Percentiles rank a stretch among this genome's conserved stretches.
Evolutionary conservation across 768 basidiomycete genomes (phyloP).

Genomic region (Kwoniella sp.): DNA sequence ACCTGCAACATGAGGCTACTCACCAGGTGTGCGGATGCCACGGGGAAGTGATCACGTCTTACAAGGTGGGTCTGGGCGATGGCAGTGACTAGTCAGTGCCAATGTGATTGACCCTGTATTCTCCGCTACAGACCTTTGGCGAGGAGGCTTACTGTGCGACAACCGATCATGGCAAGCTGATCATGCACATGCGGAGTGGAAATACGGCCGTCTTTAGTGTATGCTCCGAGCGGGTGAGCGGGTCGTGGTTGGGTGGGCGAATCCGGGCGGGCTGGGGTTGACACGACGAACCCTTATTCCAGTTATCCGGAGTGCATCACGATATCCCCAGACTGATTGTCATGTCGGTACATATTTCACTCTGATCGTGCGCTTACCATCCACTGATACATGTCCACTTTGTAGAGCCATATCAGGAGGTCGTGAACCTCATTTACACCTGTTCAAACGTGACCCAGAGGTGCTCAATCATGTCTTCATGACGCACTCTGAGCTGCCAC

Average conservation of each 20-base stretch:
- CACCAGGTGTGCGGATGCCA: constrained; percentile 22
- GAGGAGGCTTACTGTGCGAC: constrained; percentile 25
- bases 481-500: constrained; percentile 22
- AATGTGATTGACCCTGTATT: not conserved
- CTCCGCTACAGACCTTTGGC: constrained; percentile 3
- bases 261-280: no score
- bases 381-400: not conserved
- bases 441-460: constrained; percentile 26
- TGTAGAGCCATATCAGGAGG: constrained; percentile 28
- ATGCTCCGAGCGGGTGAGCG: constrained; percentile 21
- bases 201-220: constrained; percentile 11
- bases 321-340: constrained; percentile 30
- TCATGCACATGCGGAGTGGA: constrained; percentile 20
- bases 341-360: constrained; percentile 19
- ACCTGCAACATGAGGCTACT: constrained; percentile 6
- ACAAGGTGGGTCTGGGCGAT: constrained; percentile 12
- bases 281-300: no score
- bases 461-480: constrained; percentile 14
- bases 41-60: constrained; percentile 23
- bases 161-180: constrained; percentile 35
- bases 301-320: constrained; percentile 28
- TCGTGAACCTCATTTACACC: constrained; percentile 29
- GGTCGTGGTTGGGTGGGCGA: not conserved
- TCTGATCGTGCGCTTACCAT: not conserved
- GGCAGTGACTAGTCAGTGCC: not conserved